phyloP scores from a whole-genome alignment of 2,329 filamentous ascomycete genomes.

The Colletotrichum lindemuthianum region DNA sequence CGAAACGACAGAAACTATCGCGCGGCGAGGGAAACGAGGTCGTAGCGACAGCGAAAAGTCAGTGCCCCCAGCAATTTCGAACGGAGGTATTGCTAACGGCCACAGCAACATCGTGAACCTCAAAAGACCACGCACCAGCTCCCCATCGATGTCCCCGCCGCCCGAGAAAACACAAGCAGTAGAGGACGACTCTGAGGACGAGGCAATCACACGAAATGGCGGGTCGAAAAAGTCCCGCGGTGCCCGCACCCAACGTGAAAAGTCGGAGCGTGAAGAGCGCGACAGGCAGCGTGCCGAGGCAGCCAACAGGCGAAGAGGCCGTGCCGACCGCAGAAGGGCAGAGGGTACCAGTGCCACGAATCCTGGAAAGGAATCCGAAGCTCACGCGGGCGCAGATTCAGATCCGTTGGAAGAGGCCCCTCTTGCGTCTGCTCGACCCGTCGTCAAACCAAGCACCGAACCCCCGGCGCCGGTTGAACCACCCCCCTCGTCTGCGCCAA shows the following conservation, averaged over 20 bases:
- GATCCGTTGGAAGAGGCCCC: conserved; percentile 76
- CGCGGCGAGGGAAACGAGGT: conserved; percentile 79
- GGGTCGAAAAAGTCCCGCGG: conserved; percentile 69
- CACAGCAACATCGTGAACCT: conserved; percentile 73
- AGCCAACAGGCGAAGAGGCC: conserved; percentile 81
- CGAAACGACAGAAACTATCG: conserved; percentile 60
- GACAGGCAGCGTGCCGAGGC: conserved; percentile 80
- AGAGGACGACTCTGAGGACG: conserved; percentile 79
- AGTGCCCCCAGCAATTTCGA: conserved; percentile 49
- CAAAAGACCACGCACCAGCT: conserved; percentile 87
- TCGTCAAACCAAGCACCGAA: conserved; percentile 45
- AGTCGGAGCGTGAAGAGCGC: conserved; percentile 76
- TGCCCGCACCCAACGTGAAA: conserved; percentile 69
- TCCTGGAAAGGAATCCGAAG: conserved; percentile 43
- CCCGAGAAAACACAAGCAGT: conserved; percentile 58
- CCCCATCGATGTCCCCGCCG: conserved; percentile 73
- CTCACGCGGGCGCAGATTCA: conserved; percentile 66
- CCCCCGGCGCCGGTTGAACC: conserved; percentile 44
- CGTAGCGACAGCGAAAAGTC: conserved; percentile 96
- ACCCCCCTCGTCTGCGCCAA: conserved; percentile 46
- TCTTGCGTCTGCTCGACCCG: conserved; percentile 50
- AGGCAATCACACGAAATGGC: conserved; percentile 60
- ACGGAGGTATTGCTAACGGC: conserved; percentile 16
- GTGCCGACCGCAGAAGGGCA: conserved; percentile 80
- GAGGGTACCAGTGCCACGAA: conserved; percentile 70